Conservation (phyloP, 1,139 yeast species). For the Zygoascus meyerae region DNA sequence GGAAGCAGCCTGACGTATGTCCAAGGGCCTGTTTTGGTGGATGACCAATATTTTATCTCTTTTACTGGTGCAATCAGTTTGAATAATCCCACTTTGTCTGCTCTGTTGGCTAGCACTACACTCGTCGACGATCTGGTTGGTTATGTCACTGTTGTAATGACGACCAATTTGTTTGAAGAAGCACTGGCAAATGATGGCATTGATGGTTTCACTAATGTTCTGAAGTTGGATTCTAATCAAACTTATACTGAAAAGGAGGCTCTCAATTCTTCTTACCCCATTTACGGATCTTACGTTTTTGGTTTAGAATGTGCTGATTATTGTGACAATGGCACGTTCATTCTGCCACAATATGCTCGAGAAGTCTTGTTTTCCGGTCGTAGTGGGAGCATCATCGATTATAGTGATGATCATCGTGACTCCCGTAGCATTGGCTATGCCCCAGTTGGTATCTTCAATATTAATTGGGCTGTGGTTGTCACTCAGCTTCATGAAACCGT, state of each 20-base stretch:
- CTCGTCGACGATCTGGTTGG: slow-evolving; percentile 47
- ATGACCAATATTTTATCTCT: slow-evolving; percentile 20
- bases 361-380: slow-evolving; percentile 34
- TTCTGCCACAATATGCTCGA: slow-evolving; percentile 16
- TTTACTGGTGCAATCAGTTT: slow-evolving; percentile 23
- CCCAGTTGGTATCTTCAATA: slow-evolving; percentile 44
- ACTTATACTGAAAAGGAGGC: not conserved
- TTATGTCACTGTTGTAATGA: slow-evolving; percentile 60
- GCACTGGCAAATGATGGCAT: slow-evolving; percentile 45
- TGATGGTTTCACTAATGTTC: slow-evolving; percentile 34
- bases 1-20: slow-evolving; percentile 14
- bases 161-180: slow-evolving; percentile 47
- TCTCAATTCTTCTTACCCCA: slow-evolving; percentile 12
- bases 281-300: slow-evolving; percentile 15
- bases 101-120: slow-evolving; percentile 12
- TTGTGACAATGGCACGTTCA: slow-evolving; percentile 19
- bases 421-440: slow-evolving; percentile 67
- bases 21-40: slow-evolving; percentile 22
- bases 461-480: slow-evolving; percentile 66
- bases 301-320: slow-evolving; percentile 5
- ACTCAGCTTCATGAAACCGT: slow-evolving; percentile 58
- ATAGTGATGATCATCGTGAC: slow-evolving; percentile 37
- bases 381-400: slow-evolving; percentile 48
- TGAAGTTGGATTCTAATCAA: slow-evolving; percentile 23
- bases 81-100: slow-evolving; percentile 23